phyloP scores from a whole-genome alignment of 2,329 filamentous ascomycete species.

The Fusarium pseudograminearum region DNA sequence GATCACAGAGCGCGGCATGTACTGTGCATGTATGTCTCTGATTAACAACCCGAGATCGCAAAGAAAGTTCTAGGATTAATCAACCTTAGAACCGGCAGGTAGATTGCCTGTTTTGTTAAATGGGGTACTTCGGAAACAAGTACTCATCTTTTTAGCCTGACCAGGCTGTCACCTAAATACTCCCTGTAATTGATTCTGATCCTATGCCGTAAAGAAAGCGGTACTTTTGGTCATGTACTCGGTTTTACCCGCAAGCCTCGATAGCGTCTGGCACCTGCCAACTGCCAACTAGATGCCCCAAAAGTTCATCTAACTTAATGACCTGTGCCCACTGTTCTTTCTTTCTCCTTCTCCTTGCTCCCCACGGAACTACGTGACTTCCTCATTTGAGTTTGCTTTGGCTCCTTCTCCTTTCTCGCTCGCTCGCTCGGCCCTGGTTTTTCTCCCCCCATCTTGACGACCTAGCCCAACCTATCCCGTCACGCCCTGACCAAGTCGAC shows the following conservation, averaged over 20 bases:
- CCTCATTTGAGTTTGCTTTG: slow-evolving; percentile 45
- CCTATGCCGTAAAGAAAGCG: neutral
- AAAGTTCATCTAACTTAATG: slow-evolving; percentile 27
- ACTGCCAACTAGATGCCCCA: slow-evolving; percentile 41
- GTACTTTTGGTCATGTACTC: slow-evolving; percentile 14
- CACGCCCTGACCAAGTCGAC: slow-evolving; percentile 42
- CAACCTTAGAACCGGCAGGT: slow-evolving; percentile 7
- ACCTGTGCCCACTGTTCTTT: slow-evolving; percentile 40
- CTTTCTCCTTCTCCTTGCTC: slow-evolving; percentile 3
- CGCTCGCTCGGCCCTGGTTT: slow-evolving; percentile 44
- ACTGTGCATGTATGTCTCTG: slow-evolving; percentile 17
- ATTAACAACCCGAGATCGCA: slow-evolving; percentile 16
- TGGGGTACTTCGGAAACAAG: slow-evolving; percentile 25
- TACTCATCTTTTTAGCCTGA: slow-evolving; percentile 35
- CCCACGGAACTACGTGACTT: slow-evolving; percentile 46
- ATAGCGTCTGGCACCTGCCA: slow-evolving; percentile 43
- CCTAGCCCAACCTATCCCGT: slow-evolving; percentile 39
- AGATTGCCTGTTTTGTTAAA: slow-evolving; percentile 7
- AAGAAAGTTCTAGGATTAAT: neutral
- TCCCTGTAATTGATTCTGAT: neutral
- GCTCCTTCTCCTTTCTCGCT: slow-evolving; percentile 48
- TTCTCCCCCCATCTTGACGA: slow-evolving; percentile 36
- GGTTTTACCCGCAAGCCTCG: slow-evolving; percentile 26
- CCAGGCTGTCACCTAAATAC: slow-evolving; percentile 14
- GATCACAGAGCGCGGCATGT: slow-evolving; percentile 3